Evolutionary conservation across 441 rosid genomes (phyloP), one percentile per base, ranked within the genome.

Genomic region (Iberis amara): DNA sequence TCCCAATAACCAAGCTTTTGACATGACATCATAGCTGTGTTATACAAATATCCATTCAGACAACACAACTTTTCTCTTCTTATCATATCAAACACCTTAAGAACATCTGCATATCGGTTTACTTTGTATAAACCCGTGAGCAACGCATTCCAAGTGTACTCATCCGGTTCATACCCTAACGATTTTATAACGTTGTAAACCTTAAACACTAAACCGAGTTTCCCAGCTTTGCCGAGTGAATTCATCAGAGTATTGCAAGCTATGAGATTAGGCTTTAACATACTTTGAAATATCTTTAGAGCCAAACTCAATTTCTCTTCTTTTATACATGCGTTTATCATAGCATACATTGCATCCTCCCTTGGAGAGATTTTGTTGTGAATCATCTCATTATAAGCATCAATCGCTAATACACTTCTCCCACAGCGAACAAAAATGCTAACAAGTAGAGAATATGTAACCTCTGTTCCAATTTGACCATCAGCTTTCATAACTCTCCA

Each of bases 1-100:
- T 81, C 89, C 91, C 91, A 90, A 7, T 46, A 68, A 60, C 87
- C 79, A 58, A 85, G 80, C 77, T 84, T 85, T 68, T 76, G 80
- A 69, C 98, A 90, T 6, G 86, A 81, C 80, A 78, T 60, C 61
- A 85, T 41, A 59, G 76, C 94, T 27, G 79, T 77, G 40, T 73
- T 75, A 46, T 72, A 90, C 40, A 83, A 11, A 63, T 77, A 86
- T 39, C 68, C 71, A 62, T 81, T 81, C 38, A 74, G 37, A 44
- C 49, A 55, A 56, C 72, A 75, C 4, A 45, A 53, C 1, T 65
- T 65, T 30, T 74, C 76, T 9, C 55, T 65, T 59, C 69, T 65
- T 50, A 86, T 30, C 58, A 44, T 55, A 55, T 67, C 61, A 42
- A 67, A 67, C 4, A 67, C 49, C 52, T 48, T 57, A 30, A 90